Evolutionary conservation across 768 basidiomycete species (phyloP).

Genomic region (Mycena haematopus): DNA sequence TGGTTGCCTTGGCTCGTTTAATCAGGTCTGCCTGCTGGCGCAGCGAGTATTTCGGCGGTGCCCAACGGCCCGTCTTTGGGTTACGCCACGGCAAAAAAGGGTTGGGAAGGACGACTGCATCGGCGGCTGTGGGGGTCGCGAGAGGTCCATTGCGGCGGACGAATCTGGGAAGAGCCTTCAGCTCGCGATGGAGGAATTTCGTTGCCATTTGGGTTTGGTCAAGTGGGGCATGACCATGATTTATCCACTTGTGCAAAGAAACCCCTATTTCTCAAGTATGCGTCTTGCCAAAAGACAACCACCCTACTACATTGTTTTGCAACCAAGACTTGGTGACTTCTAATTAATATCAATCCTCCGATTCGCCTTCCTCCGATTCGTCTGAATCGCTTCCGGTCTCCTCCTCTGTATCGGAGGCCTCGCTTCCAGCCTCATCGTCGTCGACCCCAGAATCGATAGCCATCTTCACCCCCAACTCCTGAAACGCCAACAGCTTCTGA

Average conservation of each 20-base stretch:
- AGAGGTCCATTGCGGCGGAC: constrained; percentile 46
- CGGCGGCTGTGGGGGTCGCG: constrained; percentile 31
- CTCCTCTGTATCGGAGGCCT: no score
- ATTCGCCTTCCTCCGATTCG: no score
- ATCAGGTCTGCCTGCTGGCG: constrained; percentile 81
- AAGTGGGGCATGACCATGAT: background rate
- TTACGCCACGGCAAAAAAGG: constrained; percentile 75
- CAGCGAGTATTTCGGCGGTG: constrained; percentile 71
- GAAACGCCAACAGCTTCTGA: background rate
- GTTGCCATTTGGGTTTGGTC: constrained; percentile 37
- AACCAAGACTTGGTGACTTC: no score
- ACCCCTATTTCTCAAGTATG: background rate
- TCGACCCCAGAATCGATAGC: background rate
- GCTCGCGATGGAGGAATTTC: constrained; percentile 54
- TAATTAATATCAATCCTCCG: background rate
- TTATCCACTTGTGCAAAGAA: constrained; percentile 1
- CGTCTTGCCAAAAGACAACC: no score
- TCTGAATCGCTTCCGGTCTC: no score
- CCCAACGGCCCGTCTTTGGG: constrained; percentile 67
- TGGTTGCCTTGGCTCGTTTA: constrained; percentile 66
- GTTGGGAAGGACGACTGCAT: constrained; percentile 53
- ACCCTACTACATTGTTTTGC: no score
- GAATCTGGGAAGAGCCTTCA: constrained; percentile 45
- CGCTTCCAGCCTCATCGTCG: background rate
- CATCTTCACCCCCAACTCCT: background rate